phyloP scores from a whole-genome alignment of 768 basidiomycete species.

The Hygrocybe punicea region DNA sequence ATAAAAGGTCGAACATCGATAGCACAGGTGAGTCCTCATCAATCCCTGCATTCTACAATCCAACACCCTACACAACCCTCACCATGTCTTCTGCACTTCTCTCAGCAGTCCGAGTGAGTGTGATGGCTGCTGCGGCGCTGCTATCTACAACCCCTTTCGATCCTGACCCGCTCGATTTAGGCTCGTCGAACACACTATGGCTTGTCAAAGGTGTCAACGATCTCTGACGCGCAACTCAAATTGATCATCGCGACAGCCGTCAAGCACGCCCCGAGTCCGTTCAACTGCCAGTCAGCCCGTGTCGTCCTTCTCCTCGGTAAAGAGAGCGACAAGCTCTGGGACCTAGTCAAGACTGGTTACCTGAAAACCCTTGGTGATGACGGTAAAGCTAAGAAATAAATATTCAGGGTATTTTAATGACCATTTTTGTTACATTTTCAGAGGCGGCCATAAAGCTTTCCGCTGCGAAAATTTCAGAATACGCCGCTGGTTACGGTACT shows the following conservation, averaged over 20 bases:
- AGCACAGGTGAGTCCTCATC: too few species aligned
- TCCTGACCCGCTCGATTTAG: too few species aligned
- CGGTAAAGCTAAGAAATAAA: background rate
- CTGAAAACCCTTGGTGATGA: background rate
- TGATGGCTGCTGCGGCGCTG: background rate
- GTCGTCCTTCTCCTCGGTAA: slow-evolving; percentile 2
- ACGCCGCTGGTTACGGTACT: background rate
- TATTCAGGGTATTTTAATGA: too few species aligned
- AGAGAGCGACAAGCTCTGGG: slow-evolving; percentile 1
- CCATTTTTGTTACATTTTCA: background rate
- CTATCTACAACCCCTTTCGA: too few species aligned
- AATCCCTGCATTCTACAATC: too few species aligned
- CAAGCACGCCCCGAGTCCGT: background rate
- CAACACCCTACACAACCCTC: too few species aligned
- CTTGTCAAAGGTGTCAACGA: slow-evolving; percentile 1
- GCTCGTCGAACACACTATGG: slow-evolving; percentile 1
- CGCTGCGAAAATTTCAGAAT: background rate
- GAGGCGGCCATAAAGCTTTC: background rate
- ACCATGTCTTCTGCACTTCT: slow-evolving; percentile 3
- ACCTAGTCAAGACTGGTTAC: background rate
- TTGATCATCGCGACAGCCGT: background rate
- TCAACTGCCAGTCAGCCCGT: background rate
- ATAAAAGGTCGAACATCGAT: too few species aligned
- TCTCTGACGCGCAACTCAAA: background rate
- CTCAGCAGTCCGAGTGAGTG: background rate